Evolutionary conservation across 2,329 filamentous ascomycete genomes (phyloP).

Genomic region (Colletotrichum acutatum): DNA sequence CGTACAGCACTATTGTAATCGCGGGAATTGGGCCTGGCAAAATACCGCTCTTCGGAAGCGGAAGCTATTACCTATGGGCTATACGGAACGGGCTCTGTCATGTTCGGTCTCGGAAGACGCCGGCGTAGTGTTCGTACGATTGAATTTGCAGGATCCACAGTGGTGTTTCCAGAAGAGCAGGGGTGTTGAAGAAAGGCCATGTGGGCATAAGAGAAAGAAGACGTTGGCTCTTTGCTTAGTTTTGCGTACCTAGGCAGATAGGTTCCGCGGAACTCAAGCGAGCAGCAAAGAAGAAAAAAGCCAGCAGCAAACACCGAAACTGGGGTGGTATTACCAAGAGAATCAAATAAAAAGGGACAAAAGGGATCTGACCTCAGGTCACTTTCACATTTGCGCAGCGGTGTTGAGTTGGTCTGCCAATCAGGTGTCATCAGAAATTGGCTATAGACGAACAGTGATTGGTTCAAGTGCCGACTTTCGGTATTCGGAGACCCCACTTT

Average conservation of each 20-base stretch:
- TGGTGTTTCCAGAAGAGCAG: conserved; percentile 1
- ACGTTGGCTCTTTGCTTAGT: too few species aligned
- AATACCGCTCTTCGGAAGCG: background rate
- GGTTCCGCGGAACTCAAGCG: background rate
- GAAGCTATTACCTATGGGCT: background rate
- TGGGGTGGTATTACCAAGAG: background rate
- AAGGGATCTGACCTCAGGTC: background rate
- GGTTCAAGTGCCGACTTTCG: background rate
- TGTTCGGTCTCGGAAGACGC: background rate
- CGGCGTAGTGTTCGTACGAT: conserved; percentile 18
- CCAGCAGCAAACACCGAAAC: background rate
- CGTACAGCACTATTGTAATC: too few species aligned
- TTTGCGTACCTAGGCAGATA: background rate
- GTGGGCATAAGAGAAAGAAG: background rate
- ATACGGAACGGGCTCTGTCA: background rate
- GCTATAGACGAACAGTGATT: conserved; percentile 5
- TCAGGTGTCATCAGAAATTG: background rate
- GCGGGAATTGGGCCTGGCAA: background rate
- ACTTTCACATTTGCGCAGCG: background rate
- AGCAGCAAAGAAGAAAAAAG: background rate
- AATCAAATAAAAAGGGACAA: background rate
- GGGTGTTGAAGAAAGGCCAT: background rate
- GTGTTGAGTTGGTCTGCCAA: background rate
- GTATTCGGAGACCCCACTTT: background rate
- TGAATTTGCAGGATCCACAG: conserved; percentile 3